Percentiles rank a stretch among this genome's conserved stretches.
Conservation (phyloP, 2,329 filamentous ascomycete genomes). For the Fusarium setosum region DNA sequence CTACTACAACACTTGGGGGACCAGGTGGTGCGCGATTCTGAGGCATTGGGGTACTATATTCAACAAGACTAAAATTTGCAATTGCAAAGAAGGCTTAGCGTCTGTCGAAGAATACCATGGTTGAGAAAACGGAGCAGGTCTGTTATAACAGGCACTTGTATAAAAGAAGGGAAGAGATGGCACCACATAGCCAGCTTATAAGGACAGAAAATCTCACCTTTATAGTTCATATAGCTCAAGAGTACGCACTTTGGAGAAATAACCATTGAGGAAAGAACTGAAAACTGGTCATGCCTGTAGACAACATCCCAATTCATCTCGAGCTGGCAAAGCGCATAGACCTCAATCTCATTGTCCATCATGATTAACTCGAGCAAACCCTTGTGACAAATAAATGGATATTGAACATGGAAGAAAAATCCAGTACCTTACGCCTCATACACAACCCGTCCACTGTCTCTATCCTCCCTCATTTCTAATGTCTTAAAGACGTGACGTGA, state of each 20-base stretch:
- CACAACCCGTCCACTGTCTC: constrained; percentile 33
- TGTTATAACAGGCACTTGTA: neutral
- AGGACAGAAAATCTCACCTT: constrained; percentile 1
- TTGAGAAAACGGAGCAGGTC: too few species aligned
- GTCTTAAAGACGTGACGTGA: constrained; percentile 34
- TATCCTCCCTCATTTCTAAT: constrained; percentile 38
- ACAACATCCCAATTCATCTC: too few species aligned
- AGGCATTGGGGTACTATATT: neutral
- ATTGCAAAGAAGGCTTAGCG: neutral
- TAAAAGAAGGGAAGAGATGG: neutral
- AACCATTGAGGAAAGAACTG: neutral
- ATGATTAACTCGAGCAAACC: too few species aligned
- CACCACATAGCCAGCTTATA: neutral
- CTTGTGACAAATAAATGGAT: constrained; percentile 26
- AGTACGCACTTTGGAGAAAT: neutral
- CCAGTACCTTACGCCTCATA: constrained; percentile 40
- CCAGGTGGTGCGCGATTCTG: neutral
- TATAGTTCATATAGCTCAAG: neutral
- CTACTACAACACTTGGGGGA: neutral
- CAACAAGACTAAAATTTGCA: neutral
- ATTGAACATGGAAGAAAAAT: constrained; percentile 33
- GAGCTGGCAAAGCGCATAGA: too few species aligned
- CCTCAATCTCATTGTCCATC: too few species aligned
- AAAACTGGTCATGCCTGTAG: too few species aligned
- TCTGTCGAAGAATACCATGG: too few species aligned